Percentiles rank a stretch among this genome's conserved stretches.
These are phyloP conservation scores for Globisporangium irregulare DNA, from an alignment of 352 stramenopile species.

Conservation along the genomic window DNA sequence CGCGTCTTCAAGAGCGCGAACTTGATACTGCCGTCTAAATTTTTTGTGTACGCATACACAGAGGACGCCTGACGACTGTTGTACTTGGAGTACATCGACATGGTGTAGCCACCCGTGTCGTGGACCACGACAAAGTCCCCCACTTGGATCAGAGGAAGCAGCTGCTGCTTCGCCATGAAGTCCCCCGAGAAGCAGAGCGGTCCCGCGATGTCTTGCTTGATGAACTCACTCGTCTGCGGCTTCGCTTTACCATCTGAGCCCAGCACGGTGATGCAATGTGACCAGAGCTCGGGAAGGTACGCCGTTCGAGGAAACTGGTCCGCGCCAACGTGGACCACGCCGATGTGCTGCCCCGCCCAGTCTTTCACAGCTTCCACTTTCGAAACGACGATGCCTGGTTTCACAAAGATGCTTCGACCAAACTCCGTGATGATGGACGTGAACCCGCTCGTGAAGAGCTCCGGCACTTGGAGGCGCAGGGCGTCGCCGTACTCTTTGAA, in stretches of 20 bases:
- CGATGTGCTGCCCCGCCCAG: conserved; percentile 74
- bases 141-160: conserved; percentile 67
- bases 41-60: conserved; percentile 53
- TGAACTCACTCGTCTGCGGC: conserved; percentile 23
- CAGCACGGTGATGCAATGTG: conserved; percentile 83
- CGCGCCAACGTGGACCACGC: conserved; percentile 86
- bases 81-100: conserved; percentile 89
- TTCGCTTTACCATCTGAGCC: conserved; percentile 46
- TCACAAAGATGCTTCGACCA: conserved; percentile 83
- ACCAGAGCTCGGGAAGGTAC: conserved; percentile 84
- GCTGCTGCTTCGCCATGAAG: conserved; percentile 76
- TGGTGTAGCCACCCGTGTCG: conserved; percentile 86
- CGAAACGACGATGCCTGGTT: conserved; percentile 82
- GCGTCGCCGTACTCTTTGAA: conserved; percentile 80
- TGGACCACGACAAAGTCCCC: conserved; percentile 83
- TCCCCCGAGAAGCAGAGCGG: conserved; percentile 93
- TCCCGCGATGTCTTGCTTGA: conserved; percentile 85
- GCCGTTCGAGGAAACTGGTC: conserved; percentile 89
- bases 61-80: conserved; percentile 78
- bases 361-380: conserved; percentile 89
- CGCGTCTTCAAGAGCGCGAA: conserved; percentile 66
- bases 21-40: conserved; percentile 21
- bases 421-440: conserved; percentile 92
- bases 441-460: conserved; percentile 82
- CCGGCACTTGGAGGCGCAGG: conserved; percentile 63